These are phyloP conservation scores for Cucurbita ficifolia DNA, from an alignment of 306 rosid species.

Conservation along the genomic window DNA sequence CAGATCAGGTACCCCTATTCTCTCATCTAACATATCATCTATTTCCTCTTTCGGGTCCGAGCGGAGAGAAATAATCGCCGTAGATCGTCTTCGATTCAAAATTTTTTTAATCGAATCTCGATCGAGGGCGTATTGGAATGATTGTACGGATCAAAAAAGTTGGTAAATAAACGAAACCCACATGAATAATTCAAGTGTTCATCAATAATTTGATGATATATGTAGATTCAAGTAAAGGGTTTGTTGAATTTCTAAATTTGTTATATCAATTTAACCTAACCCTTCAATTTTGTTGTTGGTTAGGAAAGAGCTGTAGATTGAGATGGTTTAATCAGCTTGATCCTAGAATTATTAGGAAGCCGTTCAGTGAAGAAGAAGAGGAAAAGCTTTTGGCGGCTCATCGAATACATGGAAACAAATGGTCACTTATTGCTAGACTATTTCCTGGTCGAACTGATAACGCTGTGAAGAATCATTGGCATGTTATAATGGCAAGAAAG, in stretches of 20 bases:
- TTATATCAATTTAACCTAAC: neutral
- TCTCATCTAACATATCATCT: too few species aligned
- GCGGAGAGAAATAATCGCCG: too few species aligned
- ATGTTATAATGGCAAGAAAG: constrained; percentile 83
- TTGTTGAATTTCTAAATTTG: neutral
- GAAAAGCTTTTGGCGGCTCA: constrained; percentile 70
- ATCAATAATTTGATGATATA: too few species aligned
- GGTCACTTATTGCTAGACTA: constrained; percentile 88
- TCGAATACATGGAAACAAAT: constrained; percentile 81
- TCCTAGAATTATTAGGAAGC: constrained; percentile 82
- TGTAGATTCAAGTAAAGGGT: neutral
- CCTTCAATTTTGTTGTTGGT: neutral
- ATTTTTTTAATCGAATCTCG: too few species aligned
- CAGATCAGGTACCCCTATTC: constrained; percentile 53
- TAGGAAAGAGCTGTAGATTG: constrained; percentile 90
- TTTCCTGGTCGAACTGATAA: constrained; percentile 88
- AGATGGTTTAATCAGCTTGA: constrained; percentile 97
- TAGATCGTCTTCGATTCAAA: too few species aligned
- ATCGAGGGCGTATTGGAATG: neutral
- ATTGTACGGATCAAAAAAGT: neutral
- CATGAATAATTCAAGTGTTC: too few species aligned
- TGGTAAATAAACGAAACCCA: neutral
- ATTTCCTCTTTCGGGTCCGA: too few species aligned
- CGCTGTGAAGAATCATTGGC: constrained; percentile 98
- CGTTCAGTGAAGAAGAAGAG: constrained; percentile 87